phyloP scores from a whole-genome alignment of 768 basidiomycete genomes.

The Suillus brevipes region DNA sequence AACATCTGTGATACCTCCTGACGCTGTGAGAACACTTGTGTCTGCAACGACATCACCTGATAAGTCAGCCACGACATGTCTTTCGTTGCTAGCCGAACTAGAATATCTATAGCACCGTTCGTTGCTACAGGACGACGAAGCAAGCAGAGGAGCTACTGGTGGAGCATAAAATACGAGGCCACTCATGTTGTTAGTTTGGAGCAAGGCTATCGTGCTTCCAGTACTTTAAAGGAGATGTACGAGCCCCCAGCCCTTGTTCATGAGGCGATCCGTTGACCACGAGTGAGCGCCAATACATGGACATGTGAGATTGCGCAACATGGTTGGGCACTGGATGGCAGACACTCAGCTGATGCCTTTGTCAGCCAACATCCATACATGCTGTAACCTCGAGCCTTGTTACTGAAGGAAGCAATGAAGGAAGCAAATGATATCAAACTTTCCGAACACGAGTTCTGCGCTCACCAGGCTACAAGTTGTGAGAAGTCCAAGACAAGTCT shows the following conservation, averaged over 20 bases:
- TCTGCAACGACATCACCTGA: background rate
- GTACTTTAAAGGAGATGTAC: background rate
- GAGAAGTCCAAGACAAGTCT: background rate
- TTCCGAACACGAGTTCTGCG: background rate
- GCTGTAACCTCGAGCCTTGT: background rate
- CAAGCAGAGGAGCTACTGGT: background rate
- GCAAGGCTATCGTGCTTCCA: background rate
- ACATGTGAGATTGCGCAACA: background rate
- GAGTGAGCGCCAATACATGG: background rate
- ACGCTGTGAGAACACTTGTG: background rate
- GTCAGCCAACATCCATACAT: background rate
- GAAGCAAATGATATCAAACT: background rate
- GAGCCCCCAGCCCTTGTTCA: background rate
- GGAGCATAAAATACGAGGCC: conserved; percentile 6
- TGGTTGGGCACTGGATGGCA: background rate
- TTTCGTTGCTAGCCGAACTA: background rate
- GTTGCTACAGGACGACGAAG: background rate
- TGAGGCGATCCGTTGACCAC: background rate
- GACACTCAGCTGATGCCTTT: background rate
- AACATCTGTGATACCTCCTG: conserved; percentile 11
- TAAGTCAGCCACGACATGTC: background rate
- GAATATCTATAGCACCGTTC: background rate
- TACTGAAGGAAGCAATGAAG: background rate
- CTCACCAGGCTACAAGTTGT: background rate
- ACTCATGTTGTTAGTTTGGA: background rate